Evolutionary conservation across 2,329 filamentous ascomycete species (phyloP).

Genomic region (Cytospora schulzeri): DNA sequence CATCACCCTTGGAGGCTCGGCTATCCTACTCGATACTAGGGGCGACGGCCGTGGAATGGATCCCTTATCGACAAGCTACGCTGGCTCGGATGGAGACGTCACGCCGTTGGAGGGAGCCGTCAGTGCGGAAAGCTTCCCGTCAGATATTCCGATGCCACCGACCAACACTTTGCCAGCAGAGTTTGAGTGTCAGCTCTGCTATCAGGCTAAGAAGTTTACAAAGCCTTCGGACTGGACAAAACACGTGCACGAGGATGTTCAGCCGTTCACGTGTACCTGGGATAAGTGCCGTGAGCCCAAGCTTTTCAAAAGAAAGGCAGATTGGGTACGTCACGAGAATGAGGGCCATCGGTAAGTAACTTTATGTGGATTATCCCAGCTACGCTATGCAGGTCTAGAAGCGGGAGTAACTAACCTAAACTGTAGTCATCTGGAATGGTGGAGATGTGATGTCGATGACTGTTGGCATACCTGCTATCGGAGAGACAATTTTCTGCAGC

Average conservation of each 20-base stretch:
- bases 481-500: slow-evolving; percentile 90
- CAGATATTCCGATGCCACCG: slow-evolving; percentile 80
- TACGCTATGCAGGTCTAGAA: too few relatives aligned
- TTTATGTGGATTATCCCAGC: background rate
- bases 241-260: slow-evolving; percentile 90
- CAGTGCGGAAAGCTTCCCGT: slow-evolving; percentile 73
- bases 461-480: slow-evolving; percentile 83
- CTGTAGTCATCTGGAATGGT: slow-evolving; percentile 75
- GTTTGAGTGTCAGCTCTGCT: slow-evolving; percentile 89
- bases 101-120: slow-evolving; percentile 70
- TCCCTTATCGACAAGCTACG: slow-evolving; percentile 52
- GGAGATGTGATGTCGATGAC: slow-evolving; percentile 80
- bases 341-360: slow-evolving; percentile 69
- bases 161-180: slow-evolving; percentile 76
- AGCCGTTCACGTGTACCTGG: slow-evolving; percentile 92
- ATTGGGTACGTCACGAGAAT: slow-evolving; percentile 94
- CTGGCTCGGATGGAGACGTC: slow-evolving; percentile 66
- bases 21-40: slow-evolving; percentile 61
- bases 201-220: slow-evolving; percentile 78
- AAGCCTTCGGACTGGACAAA: slow-evolving; percentile 98
- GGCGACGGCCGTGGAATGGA: slow-evolving; percentile 63
- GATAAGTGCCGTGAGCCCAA: slow-evolving; percentile 80
- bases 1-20: slow-evolving; percentile 66
- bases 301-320: slow-evolving; percentile 92
- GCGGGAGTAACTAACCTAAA: slow-evolving; percentile 8